Conservation (phyloP, 2,329 filamentous ascomycete genomes). For the Fusarium sp. region DNA sequence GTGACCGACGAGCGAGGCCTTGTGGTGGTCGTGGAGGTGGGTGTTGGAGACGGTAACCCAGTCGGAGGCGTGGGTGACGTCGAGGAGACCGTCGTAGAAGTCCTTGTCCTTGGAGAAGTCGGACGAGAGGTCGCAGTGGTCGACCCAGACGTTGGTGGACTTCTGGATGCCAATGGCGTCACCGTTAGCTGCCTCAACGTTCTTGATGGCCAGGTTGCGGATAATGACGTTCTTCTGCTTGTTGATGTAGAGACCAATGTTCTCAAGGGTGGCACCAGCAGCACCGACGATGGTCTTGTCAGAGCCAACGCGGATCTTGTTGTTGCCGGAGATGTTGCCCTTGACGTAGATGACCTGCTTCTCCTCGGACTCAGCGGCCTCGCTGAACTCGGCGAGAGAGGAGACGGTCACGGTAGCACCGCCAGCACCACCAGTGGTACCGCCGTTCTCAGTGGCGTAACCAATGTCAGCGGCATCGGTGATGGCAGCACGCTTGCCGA, state of each 20-base stretch:
- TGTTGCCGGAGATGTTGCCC: slow-evolving; percentile 58
- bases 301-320: slow-evolving; percentile 59
- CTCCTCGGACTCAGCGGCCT: slow-evolving; percentile 62
- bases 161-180: slow-evolving; percentile 73
- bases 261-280: slow-evolving; percentile 56
- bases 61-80: slow-evolving; percentile 74
- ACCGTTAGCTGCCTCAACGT: slow-evolving; percentile 68
- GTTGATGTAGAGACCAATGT: slow-evolving; percentile 68
- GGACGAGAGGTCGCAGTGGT: slow-evolving; percentile 76
- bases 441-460: slow-evolving; percentile 54
- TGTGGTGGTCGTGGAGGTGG: slow-evolving; percentile 62
- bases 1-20: slow-evolving; percentile 73
- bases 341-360: slow-evolving; percentile 60
- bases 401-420: slow-evolving; percentile 63
- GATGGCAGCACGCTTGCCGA: slow-evolving; percentile 55
- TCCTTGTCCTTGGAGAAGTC: slow-evolving; percentile 75
- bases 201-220: slow-evolving; percentile 72
- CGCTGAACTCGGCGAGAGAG: slow-evolving; percentile 62
- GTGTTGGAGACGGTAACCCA: slow-evolving; percentile 66
- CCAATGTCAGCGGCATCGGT: slow-evolving; percentile 56
- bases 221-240: slow-evolving; percentile 72
- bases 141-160: slow-evolving; percentile 75
- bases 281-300: slow-evolving; percentile 64
- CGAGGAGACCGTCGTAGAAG: slow-evolving; percentile 78
- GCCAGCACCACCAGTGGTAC: slow-evolving; percentile 66